Conservation (phyloP, 805 yeast genomes). For the Torulaspora franciscae region DNA sequence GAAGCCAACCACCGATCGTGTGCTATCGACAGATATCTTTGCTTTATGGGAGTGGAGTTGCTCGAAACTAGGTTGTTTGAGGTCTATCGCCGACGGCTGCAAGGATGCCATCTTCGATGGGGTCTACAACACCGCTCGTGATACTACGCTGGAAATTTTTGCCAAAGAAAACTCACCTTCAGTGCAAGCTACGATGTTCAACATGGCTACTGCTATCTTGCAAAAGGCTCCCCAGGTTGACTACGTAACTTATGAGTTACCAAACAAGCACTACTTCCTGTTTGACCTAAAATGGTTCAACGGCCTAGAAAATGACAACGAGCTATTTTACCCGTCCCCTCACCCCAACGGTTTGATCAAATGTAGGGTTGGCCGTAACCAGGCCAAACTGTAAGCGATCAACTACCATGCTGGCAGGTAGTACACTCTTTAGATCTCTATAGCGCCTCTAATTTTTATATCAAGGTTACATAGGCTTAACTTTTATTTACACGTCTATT, state of each 20-base stretch:
- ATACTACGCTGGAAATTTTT: constrained; percentile 66
- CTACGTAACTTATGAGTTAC: constrained; percentile 68
- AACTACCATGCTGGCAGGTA: constrained; percentile 9
- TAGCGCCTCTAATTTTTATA: not conserved
- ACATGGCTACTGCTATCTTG: constrained; percentile 76
- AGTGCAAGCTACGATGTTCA: constrained; percentile 95
- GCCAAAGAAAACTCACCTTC: constrained; percentile 88
- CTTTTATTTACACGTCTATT: not conserved
- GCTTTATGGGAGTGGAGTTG: constrained; percentile 65
- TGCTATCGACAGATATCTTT: constrained; percentile 80
- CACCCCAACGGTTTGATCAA: constrained; percentile 92
- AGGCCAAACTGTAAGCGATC: constrained; percentile 46
- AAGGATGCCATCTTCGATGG: constrained; percentile 60
- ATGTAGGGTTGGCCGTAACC: constrained; percentile 74
- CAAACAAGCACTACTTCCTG: constrained; percentile 88
- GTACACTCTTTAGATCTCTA: not conserved
- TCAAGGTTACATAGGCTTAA: not conserved
- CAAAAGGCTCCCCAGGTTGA: constrained; percentile 50
- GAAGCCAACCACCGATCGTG: constrained; percentile 76
- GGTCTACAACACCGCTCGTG: constrained; percentile 58
- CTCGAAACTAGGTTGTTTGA: constrained; percentile 46
- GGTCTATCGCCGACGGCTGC: constrained; percentile 47
- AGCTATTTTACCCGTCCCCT: constrained; percentile 81
- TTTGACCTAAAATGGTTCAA: constrained; percentile 75
- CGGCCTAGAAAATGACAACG: constrained; percentile 74